Percentiles rank a stretch among this genome's conserved stretches.
phyloP scores from a whole-genome alignment of 108 stramenopile genomes.

The Parietichytrium sp. region DNA sequence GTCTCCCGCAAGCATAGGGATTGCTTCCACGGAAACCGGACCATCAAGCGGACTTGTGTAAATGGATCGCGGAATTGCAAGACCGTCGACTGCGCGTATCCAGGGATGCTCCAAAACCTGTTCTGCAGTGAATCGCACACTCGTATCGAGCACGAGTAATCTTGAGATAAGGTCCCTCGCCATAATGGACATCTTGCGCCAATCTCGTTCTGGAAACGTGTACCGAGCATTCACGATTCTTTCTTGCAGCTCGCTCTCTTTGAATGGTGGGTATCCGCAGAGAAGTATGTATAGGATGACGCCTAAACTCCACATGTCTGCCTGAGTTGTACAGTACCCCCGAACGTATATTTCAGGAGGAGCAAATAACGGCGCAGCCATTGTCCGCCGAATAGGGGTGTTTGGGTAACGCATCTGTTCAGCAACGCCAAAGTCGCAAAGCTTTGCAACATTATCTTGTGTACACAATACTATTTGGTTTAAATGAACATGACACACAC shows the following conservation, averaged over 20 bases:
- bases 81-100: conserved; percentile 34
- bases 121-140: conserved; percentile 65
- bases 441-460: background rate
- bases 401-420: conserved; percentile 6
- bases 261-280: conserved; percentile 51
- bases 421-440: conserved; percentile 37
- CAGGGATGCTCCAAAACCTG: conserved; percentile 76
- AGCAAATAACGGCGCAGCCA: background rate
- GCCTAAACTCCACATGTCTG: conserved; percentile 45
- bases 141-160: conserved; percentile 70
- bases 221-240: conserved; percentile 17
- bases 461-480: conserved; percentile 31
- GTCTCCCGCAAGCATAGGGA: no score
- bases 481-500: no score
- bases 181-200: conserved; percentile 73
- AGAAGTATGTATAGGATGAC: conserved; percentile 51
- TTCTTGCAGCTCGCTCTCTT: conserved; percentile 44
- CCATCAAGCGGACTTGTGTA: no score
- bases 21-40: no score
- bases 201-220: conserved; percentile 79
- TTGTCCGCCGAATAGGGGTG: background rate
- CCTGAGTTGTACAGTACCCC: background rate
- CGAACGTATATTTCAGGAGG: background rate
- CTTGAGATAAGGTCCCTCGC: conserved; percentile 78
- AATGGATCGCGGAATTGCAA: no score